Evolutionary conservation across 2,329 filamentous ascomycete genomes (phyloP), one percentile per base, ranked within the genome.

Genomic region (Aureobasidium sp.): DNA sequence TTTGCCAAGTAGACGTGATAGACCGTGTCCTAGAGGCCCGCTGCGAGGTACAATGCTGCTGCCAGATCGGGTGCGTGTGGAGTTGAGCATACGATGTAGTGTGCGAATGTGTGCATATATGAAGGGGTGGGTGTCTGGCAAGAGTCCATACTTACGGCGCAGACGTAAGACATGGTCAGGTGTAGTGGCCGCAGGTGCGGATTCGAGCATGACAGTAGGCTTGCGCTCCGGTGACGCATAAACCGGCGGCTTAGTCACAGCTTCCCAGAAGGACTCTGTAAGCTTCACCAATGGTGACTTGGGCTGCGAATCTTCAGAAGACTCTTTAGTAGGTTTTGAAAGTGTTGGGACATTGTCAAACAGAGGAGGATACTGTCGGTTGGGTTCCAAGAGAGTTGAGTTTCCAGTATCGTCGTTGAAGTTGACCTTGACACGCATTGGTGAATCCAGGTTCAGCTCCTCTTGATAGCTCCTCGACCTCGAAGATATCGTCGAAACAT

Each of bases 1-100:
- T 3, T 60, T 63, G 29, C 66, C 65, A 12, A 68, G 56, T 15
- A 67, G 61, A 9, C 61, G 27, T 10, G 46, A 52, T 13, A 71
- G 65, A 20, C 65, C 44, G 10, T 52, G 29, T 12, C 60, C 51
- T 15, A 64, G 53, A 0, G 59, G 41, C 9, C 67, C 67, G 5
- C 63, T 56, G 2, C 52, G 59, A 0, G 71, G 71, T n/a, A 74
- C 67, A 9, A 74, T 66, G 32, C 66, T 63, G 29, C 32, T 67
- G 50, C 71, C 68, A 15, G 60, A 32, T 12, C 68, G 67, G 20
- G 65, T 61, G 32, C 64, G 66, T 36, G 65, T 63, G 1, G 71
- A 73, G 66, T 73, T 73, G 52, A 70, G 68, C 68, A 74, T 71
- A 39, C 72, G 71, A 59, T 74, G 72, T 7, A 74, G 65, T 2